Base-by-base conservation (phyloP, 352 stramenopile genomes). In the Phytophthora agathidicida region DNA sequence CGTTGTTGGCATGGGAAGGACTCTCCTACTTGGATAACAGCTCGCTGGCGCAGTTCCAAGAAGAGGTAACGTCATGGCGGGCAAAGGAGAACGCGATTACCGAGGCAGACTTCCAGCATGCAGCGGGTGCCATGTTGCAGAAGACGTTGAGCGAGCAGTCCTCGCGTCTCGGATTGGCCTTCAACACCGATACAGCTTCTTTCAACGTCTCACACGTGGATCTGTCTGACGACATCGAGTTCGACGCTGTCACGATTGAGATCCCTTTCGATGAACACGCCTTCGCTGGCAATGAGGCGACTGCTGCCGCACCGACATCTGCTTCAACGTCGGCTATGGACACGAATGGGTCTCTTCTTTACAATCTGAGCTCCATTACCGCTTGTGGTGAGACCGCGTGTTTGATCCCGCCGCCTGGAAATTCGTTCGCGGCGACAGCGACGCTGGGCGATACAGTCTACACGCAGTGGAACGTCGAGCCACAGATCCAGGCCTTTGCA, bases 211-310 rank as follows among this genome's bases (percentile, higher is more conserved):
- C 59, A 9, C 71, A 46, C 26, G 45, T 71, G 5, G 39, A 36
- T 16, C 31, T 80, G n/a, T 73, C 68, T 7, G 26, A 24, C 5
- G 54, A 74, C 44, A 60, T 79, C 26, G 43, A 53, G 7, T 81
- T 77, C 37, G 72, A 81, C 16, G 62, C 56, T 14, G 66, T 79
- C 41, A 79, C 69, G 23, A 65, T 81, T 32, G 69, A 78, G 35
- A 74, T 81, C 26, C 61, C 72, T 6, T 73, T 71, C n/a, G 36
- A 66, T 30, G 53, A 61, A 23, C 58, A 44, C 17, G 27, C 46
- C 33, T 59, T 71, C 10, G 28, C 27, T 8, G 33, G 37, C 33
- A 68, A 52, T 14, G 16, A 17, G 26, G 70, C 50, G 16, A 58
- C 17, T 22, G 31, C 27, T 27, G 23, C 24, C 30, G 33, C 17